These are phyloP conservation scores for Cornus suecica DNA, from an alignment of 148 eudicot species.

Conservation along the genomic window DNA sequence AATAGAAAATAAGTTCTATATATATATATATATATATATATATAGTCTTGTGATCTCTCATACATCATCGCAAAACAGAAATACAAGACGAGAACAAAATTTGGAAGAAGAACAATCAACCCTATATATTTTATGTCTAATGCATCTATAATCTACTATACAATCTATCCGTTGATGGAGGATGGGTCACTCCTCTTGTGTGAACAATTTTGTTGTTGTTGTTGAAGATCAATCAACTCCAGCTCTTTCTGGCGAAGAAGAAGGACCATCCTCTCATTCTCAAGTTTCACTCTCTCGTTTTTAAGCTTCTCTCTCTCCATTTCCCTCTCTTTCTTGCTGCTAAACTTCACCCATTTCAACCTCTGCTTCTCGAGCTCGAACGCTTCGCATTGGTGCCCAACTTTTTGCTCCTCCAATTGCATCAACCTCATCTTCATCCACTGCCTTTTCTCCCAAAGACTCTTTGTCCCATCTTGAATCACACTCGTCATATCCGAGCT, in stretches of 20 bases:
- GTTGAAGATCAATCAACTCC: constrained; percentile 35
- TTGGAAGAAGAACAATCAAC: background rate
- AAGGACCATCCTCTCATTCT: constrained; percentile 75
- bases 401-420: constrained; percentile 56
- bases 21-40: too few relatives aligned
- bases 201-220: constrained; percentile 16
- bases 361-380: constrained; percentile 68
- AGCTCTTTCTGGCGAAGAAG: constrained; percentile 66
- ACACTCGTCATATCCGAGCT: constrained; percentile 40
- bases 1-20: too few relatives aligned
- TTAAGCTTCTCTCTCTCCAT: constrained; percentile 70
- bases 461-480: constrained; percentile 49
- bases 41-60: too few relatives aligned
- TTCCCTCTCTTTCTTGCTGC: constrained; percentile 59
- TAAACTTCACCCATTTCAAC: constrained; percentile 55
- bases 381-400: constrained; percentile 40
- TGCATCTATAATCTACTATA: constrained; percentile 3
- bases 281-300: constrained; percentile 59
- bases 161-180: constrained; percentile 26
- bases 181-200: constrained; percentile 37
- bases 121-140: background rate
- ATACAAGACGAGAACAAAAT: background rate
- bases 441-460: constrained; percentile 53
- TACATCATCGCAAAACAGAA: background rate
- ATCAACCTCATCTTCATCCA: constrained; percentile 51